Evolutionary conservation across 2,329 filamentous ascomycete genomes (phyloP), one percentile per base, ranked within the genome.

Genomic region (Colletotrichum tofieldiae): DNA sequence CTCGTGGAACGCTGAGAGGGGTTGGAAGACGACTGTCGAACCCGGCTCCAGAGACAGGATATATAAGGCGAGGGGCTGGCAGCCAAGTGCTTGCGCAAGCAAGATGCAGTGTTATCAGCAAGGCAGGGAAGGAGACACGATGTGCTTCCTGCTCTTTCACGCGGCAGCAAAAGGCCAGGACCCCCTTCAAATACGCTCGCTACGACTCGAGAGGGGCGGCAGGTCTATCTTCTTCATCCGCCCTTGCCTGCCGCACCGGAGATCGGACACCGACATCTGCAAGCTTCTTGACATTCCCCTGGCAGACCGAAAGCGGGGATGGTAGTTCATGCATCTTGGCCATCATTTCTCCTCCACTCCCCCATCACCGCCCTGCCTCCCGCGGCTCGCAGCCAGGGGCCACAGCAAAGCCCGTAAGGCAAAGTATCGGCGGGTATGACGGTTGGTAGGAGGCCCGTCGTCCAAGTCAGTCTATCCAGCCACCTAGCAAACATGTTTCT

Each of bases 241-340:
- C 35, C 39, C 56, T 43, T 62, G 26, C 63, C 68, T 51, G 47
- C 16, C 58, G 18, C 35, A 35, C 37, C 45, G 65, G 39, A 47
- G 26, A 45, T 32, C 35, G n/a, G 29, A 11, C 39, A 32, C 37
- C 54, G 16, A 61, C 26, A 35, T 23, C 26, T 45, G 49, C n/a
- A 52, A 58, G 41, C 29, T 54, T 58, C 37, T 55, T 20, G n/a
- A 26, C 16, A 12, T 39, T 45, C 26, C 58, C 65, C 58, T 51
- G 35, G 49, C 68, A 62, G 39, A 59, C 69, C 52, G 65, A 39
- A 63, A 68, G 58, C 65, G 65, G 68, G 43, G 63, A 60, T 43
- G 51, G 58, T 14, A 45, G 49, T 20, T 41, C 29, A 65, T 43
- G 63, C 65, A 69, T 70, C 65, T 70, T 65, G 65, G 51, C 54